Percentiles rank a stretch among this genome's conserved stretches.
Evolutionary conservation across 176 grass and related monocot species (phyloP).

Genomic region (Bolboschoenus planiculmis): DNA sequence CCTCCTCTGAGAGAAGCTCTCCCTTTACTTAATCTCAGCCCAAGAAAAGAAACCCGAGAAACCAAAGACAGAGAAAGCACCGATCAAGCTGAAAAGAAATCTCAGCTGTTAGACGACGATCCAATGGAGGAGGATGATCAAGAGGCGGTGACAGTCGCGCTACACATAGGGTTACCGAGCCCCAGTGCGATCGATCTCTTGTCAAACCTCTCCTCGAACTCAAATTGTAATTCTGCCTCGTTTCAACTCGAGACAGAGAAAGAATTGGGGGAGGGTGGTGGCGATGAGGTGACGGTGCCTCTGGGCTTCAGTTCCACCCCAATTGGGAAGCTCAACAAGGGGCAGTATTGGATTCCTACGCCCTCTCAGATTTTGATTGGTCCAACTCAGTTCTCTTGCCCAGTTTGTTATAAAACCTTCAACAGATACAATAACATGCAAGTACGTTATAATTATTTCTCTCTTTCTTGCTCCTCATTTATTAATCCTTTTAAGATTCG

Average conservation of each 20-base stretch:
- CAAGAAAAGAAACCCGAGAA: slow-evolving; percentile 13
- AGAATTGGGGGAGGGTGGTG: slow-evolving; percentile 32
- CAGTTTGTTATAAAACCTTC: slow-evolving; percentile 98
- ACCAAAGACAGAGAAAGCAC: not conserved
- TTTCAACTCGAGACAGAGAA: slow-evolving; percentile 33
- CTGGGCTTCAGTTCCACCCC: slow-evolving; percentile 68
- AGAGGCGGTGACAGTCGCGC: slow-evolving; percentile 59
- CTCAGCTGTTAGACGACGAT: slow-evolving; percentile 23
- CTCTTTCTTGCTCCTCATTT: not conserved
- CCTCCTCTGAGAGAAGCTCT: slow-evolving; percentile 79
- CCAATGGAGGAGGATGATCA: slow-evolving; percentile 53
- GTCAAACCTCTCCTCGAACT: slow-evolving; percentile 38
- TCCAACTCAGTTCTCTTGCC: slow-evolving; percentile 96
- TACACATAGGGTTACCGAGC: slow-evolving; percentile 66
- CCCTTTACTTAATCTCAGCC: slow-evolving; percentile 72
- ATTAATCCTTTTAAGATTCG: not conserved
- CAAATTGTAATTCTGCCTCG: slow-evolving; percentile 1
- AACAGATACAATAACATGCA: slow-evolving; percentile 99
- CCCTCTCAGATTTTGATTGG: slow-evolving; percentile 97
- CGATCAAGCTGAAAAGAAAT: slow-evolving; percentile 4
- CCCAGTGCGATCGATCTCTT: slow-evolving; percentile 55
- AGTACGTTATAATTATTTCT: slow-evolving; percentile 32
- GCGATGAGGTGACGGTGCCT: slow-evolving; percentile 42
- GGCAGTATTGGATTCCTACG: slow-evolving; percentile 98
- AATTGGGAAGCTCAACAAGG: slow-evolving; percentile 95